Conservation (phyloP, 148 eudicot species). For the Amaranthus palmeri region DNA sequence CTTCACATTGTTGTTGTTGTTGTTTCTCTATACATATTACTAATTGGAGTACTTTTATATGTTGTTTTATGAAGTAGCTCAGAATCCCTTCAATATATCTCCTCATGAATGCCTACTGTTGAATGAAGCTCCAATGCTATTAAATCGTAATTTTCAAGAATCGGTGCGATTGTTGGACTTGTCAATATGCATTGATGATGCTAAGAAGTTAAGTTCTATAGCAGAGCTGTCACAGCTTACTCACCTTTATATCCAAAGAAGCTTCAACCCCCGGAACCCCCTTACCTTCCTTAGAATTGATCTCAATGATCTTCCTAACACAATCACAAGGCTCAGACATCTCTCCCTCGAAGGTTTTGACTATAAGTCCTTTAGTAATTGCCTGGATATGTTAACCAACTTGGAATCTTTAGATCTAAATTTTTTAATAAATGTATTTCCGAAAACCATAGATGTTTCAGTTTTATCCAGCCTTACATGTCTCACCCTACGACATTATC, state of each 20-base stretch:
- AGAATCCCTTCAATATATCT: too few species aligned
- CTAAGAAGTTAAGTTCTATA: not conserved
- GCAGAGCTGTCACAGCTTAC: not conserved
- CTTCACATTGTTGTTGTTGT: not conserved
- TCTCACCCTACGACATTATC: too few species aligned
- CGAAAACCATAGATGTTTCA: not conserved
- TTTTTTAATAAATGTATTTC: too few species aligned
- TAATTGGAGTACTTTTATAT: not conserved
- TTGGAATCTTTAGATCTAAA: not conserved
- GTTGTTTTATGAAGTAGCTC: not conserved
- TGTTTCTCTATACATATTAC: not conserved
- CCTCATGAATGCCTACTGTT: not conserved
- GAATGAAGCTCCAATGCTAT: not conserved
- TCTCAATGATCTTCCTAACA: not conserved
- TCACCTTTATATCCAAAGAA: constrained; percentile 2
- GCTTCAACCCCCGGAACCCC: too few species aligned
- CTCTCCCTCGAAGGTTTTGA: not conserved
- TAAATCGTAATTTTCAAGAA: not conserved
- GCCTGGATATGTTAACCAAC: not conserved
- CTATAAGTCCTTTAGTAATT: not conserved
- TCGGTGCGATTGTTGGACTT: not conserved
- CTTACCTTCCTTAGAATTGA: too few species aligned
- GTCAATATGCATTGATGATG: too few species aligned
- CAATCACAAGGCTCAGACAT: not conserved
- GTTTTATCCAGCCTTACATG: not conserved